Percentiles rank a stretch among this genome's conserved stretches.
Evolutionary conservation across 192 early-diverging fungal genomes (phyloP).

Genomic region (Anaeromyces robustus): DNA sequence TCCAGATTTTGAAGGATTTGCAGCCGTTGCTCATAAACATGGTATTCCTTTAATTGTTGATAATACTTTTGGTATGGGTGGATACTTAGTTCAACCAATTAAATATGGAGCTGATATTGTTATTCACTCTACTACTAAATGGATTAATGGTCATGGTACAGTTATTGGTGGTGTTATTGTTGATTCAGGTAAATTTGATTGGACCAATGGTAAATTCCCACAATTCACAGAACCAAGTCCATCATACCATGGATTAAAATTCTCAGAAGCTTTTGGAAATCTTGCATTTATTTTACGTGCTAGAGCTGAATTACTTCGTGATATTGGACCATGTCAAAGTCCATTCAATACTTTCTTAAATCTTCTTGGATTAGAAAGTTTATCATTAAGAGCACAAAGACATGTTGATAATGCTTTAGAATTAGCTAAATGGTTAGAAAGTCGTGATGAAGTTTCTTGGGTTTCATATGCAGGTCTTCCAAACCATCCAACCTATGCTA

Average conservation of each 20-base stretch:
- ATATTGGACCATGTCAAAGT: slow-evolving; percentile 68
- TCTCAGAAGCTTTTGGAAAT: slow-evolving; percentile 44
- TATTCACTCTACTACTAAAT: slow-evolving; percentile 79
- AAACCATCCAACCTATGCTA: slow-evolving; percentile 55
- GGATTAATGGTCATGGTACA: slow-evolving; percentile 83
- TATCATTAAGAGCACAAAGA: slow-evolving; percentile 75
- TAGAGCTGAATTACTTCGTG: slow-evolving; percentile 69
- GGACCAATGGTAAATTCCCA: slow-evolving; percentile 81
- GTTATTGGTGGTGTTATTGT: slow-evolving; percentile 83
- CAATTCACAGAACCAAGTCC: slow-evolving; percentile 68
- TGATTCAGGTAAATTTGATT: slow-evolving; percentile 73
- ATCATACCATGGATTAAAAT: slow-evolving; percentile 74
- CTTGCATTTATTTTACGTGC: slow-evolving; percentile 60
- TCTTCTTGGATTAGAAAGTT: slow-evolving; percentile 78
- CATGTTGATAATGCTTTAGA: slow-evolving; percentile 64
- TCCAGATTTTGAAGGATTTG: slow-evolving; percentile 69
- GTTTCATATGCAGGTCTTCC: slow-evolving; percentile 78
- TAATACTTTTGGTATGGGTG: slow-evolving; percentile 91
- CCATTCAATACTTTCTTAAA: slow-evolving; percentile 85
- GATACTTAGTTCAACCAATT: slow-evolving; percentile 58
- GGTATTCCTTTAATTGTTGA: slow-evolving; percentile 86
- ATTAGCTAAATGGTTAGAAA: slow-evolving; percentile 64
- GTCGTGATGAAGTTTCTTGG: slow-evolving; percentile 63
- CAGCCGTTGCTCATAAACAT: slow-evolving; percentile 60
- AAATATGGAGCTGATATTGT: slow-evolving; percentile 94